These are phyloP conservation scores for Viridothelium virens DNA, from an alignment of 495 filamentous ascomycete genomes.

Conservation along the genomic window DNA sequence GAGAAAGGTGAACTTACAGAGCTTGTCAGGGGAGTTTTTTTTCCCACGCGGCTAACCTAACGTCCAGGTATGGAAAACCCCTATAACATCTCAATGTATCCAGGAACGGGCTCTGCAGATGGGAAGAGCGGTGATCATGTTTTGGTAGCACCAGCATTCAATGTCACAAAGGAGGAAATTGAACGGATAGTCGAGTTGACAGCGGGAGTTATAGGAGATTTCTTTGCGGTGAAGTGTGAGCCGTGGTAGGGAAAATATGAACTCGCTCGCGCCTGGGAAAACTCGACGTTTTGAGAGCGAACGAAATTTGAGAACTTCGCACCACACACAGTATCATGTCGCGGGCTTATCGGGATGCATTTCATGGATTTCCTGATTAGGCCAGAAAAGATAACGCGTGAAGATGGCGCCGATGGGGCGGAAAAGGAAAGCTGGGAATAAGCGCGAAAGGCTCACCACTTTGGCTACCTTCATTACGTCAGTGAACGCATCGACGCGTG, in stretches of 20 bases:
- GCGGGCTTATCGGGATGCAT: no score
- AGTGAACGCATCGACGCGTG: neutral
- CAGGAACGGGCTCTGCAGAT: conserved; percentile 58
- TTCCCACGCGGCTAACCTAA: conserved; percentile 17
- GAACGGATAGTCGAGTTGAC: conserved; percentile 28
- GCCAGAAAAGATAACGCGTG: neutral
- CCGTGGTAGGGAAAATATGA: no score
- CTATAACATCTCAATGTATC: conserved; percentile 62
- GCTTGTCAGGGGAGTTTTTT: conserved; percentile 40
- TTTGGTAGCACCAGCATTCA: conserved; percentile 69
- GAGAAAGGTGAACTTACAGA: conserved; percentile 32
- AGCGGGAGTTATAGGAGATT: conserved; percentile 28
- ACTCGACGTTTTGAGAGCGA: no score
- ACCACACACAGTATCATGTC: no score
- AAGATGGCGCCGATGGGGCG: neutral
- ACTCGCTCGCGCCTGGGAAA: no score
- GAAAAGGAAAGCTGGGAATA: no score
- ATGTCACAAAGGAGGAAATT: conserved; percentile 39
- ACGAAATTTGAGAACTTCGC: no score
- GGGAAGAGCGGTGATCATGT: conserved; percentile 66
- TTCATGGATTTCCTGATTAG: neutral
- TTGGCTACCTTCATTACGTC: conserved; percentile 3
- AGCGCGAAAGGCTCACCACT: neutral
- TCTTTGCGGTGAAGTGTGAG: conserved; percentile 20
- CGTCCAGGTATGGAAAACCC: conserved; percentile 30